A percentile compares a stretch with the other conserved stretches of the same genome.
Evolutionary conservation across 169 alveolate genomes (phyloP).

Genomic region (Cryptosporidium bovis): DNA sequence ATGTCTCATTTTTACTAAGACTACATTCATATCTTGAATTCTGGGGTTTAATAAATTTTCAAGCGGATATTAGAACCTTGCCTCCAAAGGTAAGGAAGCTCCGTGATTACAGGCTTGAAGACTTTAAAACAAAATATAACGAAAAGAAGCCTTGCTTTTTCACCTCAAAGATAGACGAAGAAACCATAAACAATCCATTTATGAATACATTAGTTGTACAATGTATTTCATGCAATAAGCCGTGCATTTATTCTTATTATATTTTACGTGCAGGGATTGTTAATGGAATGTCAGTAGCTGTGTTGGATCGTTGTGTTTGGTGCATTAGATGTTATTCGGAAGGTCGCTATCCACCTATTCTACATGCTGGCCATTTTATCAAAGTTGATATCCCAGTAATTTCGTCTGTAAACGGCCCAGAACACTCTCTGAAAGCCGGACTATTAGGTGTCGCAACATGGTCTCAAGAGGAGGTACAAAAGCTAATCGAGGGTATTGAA

Average conservation of each 20-base stretch:
- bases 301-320: slow-evolving; percentile 79
- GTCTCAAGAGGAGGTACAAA: slow-evolving; percentile 69
- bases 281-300: slow-evolving; percentile 78
- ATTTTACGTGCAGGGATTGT: slow-evolving; percentile 76
- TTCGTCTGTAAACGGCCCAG: slow-evolving; percentile 28
- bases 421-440: slow-evolving; percentile 24
- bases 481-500: slow-evolving; percentile 76
- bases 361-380: slow-evolving; percentile 76
- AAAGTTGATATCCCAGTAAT: slow-evolving; percentile 72
- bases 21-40: slow-evolving; percentile 80
- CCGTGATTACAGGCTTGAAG: slow-evolving; percentile 71
- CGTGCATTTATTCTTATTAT: slow-evolving; percentile 78
- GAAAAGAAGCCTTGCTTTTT: background rate
- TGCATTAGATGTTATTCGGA: slow-evolving; percentile 78
- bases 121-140: background rate
- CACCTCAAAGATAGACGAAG: slow-evolving; percentile 18
- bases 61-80: slow-evolving; percentile 77
- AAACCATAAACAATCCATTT: slow-evolving; percentile 40
- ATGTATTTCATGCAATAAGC: slow-evolving; percentile 79
- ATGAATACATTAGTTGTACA: slow-evolving; percentile 26
- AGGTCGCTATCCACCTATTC: slow-evolving; percentile 78
- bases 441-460: slow-evolving; percentile 53
- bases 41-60: slow-evolving; percentile 85
- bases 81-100: slow-evolving; percentile 70
- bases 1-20: slow-evolving; percentile 80